Conservation (phyloP, 2,329 filamentous ascomycete genomes). For the Penicillium aurantiogriseum region DNA sequence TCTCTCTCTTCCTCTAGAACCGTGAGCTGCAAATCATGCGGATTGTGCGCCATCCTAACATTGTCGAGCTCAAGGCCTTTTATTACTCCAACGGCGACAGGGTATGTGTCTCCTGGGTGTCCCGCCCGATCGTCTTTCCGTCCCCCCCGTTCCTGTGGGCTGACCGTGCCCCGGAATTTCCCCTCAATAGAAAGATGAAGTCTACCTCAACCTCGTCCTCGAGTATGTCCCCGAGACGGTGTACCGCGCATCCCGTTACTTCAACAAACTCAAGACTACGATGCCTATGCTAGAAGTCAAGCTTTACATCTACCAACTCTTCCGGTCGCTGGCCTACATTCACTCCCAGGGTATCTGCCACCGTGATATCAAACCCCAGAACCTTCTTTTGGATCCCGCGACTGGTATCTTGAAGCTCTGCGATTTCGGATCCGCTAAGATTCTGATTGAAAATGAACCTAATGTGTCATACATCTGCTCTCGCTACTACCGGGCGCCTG, state of each 20-base stretch:
- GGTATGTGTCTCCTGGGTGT: conserved; percentile 55
- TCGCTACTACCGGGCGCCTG: conserved; percentile 94
- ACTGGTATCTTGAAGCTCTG: conserved; percentile 94
- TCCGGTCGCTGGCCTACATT: conserved; percentile 96
- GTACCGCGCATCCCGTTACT: conserved; percentile 95
- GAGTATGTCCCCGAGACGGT: conserved; percentile 98
- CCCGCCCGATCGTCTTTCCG: neutral
- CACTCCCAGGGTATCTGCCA: conserved; percentile 99
- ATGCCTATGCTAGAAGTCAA: conserved; percentile 99
- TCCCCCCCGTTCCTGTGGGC: conserved; percentile 6
- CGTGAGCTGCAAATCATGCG: conserved; percentile 99
- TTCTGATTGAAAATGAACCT: conserved; percentile 95
- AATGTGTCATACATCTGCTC: conserved; percentile 99
- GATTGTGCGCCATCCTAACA: conserved; percentile 97
- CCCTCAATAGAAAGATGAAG: conserved; percentile 78
- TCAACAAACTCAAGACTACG: conserved; percentile 99
- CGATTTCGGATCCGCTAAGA: conserved; percentile 98
- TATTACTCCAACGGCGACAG: conserved; percentile 99
- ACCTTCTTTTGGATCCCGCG: conserved; percentile 86
- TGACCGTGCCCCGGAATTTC: conserved; percentile 1
- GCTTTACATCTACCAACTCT: conserved; percentile 99
- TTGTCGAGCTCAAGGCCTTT: conserved; percentile 97
- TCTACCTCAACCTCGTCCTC: conserved; percentile 96
- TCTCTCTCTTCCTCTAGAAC: conserved; percentile 62
- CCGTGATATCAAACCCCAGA: conserved; percentile 98